A percentile compares a stretch with the other conserved stretches of the same genome.
Conservation (phyloP, 768 basidiomycete genomes). For the Russula lepida region DNA sequence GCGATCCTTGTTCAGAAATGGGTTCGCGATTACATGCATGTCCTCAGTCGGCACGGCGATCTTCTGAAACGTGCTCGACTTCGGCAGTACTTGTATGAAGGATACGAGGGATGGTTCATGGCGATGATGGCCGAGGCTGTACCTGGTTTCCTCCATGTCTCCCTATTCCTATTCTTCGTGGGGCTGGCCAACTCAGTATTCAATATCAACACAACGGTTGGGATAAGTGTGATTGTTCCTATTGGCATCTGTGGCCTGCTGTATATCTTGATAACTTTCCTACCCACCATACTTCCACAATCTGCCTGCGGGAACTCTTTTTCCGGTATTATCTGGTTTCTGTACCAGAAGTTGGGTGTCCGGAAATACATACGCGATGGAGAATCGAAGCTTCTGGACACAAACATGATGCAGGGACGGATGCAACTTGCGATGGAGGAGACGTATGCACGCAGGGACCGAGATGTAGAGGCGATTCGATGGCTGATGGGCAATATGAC, state of each 20-base stretch:
- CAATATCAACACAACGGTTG: neutral
- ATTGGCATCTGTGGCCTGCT: neutral
- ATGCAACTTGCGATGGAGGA: slow-evolving; percentile 7
- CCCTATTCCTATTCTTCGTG: neutral
- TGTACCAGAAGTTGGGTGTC: neutral
- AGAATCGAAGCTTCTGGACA: neutral
- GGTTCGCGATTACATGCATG: no score
- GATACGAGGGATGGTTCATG: neutral
- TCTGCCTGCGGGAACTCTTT: neutral
- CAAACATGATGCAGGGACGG: neutral
- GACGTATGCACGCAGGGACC: neutral
- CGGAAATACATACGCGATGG: neutral
- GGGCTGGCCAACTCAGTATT: neutral
- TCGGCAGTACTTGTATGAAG: neutral
- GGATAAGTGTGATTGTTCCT: neutral
- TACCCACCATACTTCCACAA: neutral
- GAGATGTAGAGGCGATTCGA: neutral
- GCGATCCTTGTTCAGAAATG: no score
- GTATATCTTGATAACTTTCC: neutral
- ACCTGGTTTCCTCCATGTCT: neutral
- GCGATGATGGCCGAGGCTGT: neutral
- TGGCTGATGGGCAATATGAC: neutral
- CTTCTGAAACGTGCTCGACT: neutral
- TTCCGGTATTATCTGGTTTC: neutral
- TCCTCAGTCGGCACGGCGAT: neutral